Conservation (phyloP, 495 filamentous ascomycete species). For the Penicillium macrosclerotiorum region DNA sequence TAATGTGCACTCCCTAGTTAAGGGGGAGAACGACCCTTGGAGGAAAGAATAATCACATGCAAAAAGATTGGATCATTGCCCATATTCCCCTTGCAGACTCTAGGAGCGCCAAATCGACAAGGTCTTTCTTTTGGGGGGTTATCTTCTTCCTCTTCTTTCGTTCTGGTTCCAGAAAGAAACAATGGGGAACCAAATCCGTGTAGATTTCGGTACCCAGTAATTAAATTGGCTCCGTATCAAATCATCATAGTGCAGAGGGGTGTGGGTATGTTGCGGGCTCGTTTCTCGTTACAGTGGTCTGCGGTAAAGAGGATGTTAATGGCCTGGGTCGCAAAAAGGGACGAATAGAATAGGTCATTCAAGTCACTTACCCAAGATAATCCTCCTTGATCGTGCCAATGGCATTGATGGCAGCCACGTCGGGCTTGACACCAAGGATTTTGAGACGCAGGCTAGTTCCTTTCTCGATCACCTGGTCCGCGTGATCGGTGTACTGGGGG, state of each 20-base stretch:
- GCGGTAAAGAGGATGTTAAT: slow-evolving; percentile 6
- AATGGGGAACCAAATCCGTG: too few species aligned
- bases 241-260: slow-evolving; percentile 9
- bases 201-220: too few species aligned
- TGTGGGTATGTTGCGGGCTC: slow-evolving; percentile 27
- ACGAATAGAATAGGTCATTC: neutral
- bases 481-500: slow-evolving; percentile 79
- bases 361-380: slow-evolving; percentile 54
- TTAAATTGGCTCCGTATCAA: too few species aligned
- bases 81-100: slow-evolving; percentile 3
- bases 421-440: slow-evolving; percentile 85
- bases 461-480: slow-evolving; percentile 89
- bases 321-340: neutral
- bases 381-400: slow-evolving; percentile 97
- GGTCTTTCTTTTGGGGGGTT: slow-evolving; percentile 1
- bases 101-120: neutral
- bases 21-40: too few species aligned
- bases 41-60: slow-evolving; percentile 2
- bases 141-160: too few species aligned
- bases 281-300: slow-evolving; percentile 40
- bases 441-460: slow-evolving; percentile 91
- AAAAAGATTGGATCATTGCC: neutral
- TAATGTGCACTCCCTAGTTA: too few species aligned
- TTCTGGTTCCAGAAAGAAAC: too few species aligned
- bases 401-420: slow-evolving; percentile 90